phyloP scores from a whole-genome alignment of 1,284 basidiomycete genomes.

The Puccinia triticina region DNA sequence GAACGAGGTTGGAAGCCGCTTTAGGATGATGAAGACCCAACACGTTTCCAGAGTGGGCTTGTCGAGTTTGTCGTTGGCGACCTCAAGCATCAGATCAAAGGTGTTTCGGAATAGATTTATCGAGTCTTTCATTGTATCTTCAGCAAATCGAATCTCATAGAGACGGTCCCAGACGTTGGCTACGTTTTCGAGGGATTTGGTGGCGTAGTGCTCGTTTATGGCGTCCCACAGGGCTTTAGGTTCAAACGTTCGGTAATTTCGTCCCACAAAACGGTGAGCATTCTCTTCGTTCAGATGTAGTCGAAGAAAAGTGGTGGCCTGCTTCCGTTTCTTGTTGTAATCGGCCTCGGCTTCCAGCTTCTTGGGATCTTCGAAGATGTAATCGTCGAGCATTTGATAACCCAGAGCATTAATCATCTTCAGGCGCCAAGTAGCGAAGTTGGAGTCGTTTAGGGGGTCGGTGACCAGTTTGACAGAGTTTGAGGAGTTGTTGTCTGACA shows the following conservation, averaged over 20 bases:
- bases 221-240: not conserved
- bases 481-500: no score
- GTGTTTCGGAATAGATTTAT: not conserved
- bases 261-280: not conserved
- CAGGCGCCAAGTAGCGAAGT: slow-evolving; percentile 4
- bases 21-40: not conserved
- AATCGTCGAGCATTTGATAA: not conserved
- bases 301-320: not conserved
- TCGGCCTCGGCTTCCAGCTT: no score
- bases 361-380: not conserved
- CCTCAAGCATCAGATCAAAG: not conserved
- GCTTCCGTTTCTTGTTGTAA: not conserved
- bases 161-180: not conserved
- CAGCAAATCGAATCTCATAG: not conserved
- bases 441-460: not conserved
- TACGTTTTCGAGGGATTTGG: not conserved
- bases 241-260: not conserved
- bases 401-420: not conserved
- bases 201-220: not conserved
- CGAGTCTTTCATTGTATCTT: not conserved
- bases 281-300: not conserved
- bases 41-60: not conserved
- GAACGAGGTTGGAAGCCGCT: not conserved
- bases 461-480: not conserved
- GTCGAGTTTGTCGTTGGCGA: not conserved